Evolutionary conservation across 164 flowering plant genomes (phyloP).

Genomic region (Dillenia suffruticosa): DNA sequence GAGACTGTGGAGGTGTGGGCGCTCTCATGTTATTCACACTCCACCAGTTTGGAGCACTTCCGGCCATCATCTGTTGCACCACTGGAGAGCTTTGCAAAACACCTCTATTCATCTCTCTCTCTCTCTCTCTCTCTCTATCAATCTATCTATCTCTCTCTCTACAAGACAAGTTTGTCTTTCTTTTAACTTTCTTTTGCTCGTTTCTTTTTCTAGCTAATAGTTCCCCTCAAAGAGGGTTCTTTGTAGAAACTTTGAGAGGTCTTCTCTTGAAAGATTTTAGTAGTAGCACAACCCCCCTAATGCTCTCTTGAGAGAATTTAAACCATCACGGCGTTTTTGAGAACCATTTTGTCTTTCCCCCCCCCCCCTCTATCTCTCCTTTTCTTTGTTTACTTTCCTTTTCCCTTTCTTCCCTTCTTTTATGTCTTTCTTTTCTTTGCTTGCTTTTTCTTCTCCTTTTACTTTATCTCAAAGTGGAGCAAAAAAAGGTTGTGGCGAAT

Average conservation of each 20-base stretch:
- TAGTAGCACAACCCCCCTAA: slow-evolving; percentile 1
- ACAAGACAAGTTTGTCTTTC: background rate
- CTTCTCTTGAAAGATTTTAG: slow-evolving; percentile 24
- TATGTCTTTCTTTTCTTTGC: slow-evolving; percentile 16
- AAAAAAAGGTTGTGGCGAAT: slow-evolving; percentile 50
- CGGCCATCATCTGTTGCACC: slow-evolving; percentile 67
- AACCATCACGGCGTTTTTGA: slow-evolving; percentile 36
- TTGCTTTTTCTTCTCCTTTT: slow-evolving; percentile 33
- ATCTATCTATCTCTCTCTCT: slow-evolving; percentile 6
- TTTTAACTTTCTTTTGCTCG: slow-evolving; percentile 1
- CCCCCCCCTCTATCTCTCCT: slow-evolving; percentile 11
- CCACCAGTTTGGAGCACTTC: slow-evolving; percentile 73
- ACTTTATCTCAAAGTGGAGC: slow-evolving; percentile 70
- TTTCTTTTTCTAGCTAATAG: slow-evolving; percentile 11
- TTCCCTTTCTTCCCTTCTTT: slow-evolving; percentile 4
- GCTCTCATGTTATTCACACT: slow-evolving; percentile 39
- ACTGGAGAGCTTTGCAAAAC: slow-evolving; percentile 44
- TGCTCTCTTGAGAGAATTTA: slow-evolving; percentile 21
- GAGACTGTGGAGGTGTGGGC: slow-evolving; percentile 28
- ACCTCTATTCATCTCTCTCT: slow-evolving; percentile 40
- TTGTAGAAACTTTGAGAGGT: slow-evolving; percentile 27
- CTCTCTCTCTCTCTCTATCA: slow-evolving; percentile 6
- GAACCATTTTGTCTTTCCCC: slow-evolving; percentile 24
- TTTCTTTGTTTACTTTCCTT: slow-evolving; percentile 7
- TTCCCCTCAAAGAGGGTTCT: slow-evolving; percentile 16